A percentile compares a stretch with the other conserved stretches of the same genome.
Conservation (phyloP, 306 rosid genomes). For the Malus fusca region DNA sequence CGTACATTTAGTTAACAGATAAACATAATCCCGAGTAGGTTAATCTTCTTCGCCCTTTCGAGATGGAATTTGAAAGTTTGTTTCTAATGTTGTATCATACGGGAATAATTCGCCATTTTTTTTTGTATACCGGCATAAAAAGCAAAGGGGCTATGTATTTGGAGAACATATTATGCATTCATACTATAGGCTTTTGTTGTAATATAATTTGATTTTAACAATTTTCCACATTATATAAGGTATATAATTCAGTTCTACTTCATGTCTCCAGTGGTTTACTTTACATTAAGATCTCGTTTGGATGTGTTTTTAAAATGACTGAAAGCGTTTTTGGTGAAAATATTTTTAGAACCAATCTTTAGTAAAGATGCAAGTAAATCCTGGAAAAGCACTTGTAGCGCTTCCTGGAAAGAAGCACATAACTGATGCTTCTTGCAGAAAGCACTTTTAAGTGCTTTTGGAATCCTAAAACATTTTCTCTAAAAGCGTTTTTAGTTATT, state of each 20-base stretch:
- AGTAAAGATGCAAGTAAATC: no score
- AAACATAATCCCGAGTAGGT: slow-evolving; percentile 12
- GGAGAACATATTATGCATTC: neutral
- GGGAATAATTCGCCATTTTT: neutral
- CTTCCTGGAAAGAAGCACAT: no score
- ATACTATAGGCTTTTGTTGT: neutral
- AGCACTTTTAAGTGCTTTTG: no score
- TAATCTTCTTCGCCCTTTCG: slow-evolving; percentile 1
- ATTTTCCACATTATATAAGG: neutral
- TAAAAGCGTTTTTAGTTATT: no score
- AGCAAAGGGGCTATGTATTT: slow-evolving; percentile 6
- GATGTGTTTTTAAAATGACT: no score
- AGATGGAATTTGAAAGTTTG: slow-evolving; percentile 13
- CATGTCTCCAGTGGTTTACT: no score
- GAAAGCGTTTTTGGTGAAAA: no score
- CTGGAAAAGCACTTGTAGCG: no score
- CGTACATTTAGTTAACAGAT: slow-evolving; percentile 14
- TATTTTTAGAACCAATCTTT: no score
- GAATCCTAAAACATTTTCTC: no score
- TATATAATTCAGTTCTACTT: neutral
- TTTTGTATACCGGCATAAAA: neutral
- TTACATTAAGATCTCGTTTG: no score
- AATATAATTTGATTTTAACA: neutral
- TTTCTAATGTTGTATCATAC: slow-evolving; percentile 5
- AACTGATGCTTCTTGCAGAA: no score